Conservation (phyloP, 2,329 filamentous ascomycete genomes). For the Septoria petroselini region DNA sequence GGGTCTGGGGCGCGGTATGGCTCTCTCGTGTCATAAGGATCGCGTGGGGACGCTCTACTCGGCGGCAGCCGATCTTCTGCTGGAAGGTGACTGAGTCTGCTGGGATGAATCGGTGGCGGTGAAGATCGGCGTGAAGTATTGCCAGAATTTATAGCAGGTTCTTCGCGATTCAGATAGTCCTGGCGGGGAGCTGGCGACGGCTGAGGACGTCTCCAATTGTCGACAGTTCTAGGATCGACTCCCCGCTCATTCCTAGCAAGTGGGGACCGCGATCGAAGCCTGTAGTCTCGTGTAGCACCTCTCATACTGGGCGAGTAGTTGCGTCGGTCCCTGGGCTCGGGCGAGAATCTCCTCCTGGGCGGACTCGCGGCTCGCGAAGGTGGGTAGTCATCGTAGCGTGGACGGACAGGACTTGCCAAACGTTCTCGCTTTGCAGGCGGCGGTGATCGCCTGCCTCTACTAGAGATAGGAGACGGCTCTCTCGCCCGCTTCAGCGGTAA, state of each 20-base stretch:
- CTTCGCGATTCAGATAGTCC: constrained; percentile 44
- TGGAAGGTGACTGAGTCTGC: constrained; percentile 44
- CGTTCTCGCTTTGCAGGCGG: constrained; percentile 42
- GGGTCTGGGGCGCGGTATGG: constrained; percentile 33
- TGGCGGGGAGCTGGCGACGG: constrained; percentile 45
- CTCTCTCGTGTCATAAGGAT: constrained; percentile 31
- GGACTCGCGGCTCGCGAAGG: constrained; percentile 39
- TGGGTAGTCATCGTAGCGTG: constrained; percentile 47
- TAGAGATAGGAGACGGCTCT: constrained; percentile 48
- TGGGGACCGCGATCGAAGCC: constrained; percentile 54
- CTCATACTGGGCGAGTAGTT: constrained; percentile 31
- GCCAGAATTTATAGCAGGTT: constrained; percentile 54
- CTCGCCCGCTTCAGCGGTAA: constrained; percentile 44
- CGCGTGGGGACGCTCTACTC: constrained; percentile 27
- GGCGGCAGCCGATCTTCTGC: constrained; percentile 33
- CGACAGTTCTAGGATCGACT: constrained; percentile 47
- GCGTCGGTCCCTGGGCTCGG: constrained; percentile 39
- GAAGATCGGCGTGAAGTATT: constrained; percentile 61
- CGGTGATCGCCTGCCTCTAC: constrained; percentile 46
- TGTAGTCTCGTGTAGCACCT: constrained; percentile 40
- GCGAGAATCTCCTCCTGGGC: constrained; percentile 45
- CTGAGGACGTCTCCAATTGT: constrained; percentile 53
- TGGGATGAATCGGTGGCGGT: constrained; percentile 54
- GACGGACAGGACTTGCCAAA: constrained; percentile 40
- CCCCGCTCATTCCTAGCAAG: constrained; percentile 49